phyloP scores from a whole-genome alignment of 129 eudicot species.

The Centaurea solstitialis region DNA sequence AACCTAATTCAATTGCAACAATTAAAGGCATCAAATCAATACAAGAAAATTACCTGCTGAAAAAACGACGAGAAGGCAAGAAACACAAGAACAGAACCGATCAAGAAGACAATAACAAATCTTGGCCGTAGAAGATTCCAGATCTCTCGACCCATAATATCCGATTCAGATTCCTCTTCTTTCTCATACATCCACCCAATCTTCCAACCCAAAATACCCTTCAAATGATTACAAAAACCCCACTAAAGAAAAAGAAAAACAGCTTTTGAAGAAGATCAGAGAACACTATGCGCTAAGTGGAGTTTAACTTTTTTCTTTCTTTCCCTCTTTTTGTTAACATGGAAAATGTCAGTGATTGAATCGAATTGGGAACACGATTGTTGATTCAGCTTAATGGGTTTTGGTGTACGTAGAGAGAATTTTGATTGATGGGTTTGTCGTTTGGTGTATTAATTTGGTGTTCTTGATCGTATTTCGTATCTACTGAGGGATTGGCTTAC shows the following conservation, averaged over 20 bases:
- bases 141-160: constrained; percentile 75
- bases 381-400: background rate
- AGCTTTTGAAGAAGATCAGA: constrained; percentile 9
- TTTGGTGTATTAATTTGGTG: constrained; percentile 22
- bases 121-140: constrained; percentile 46
- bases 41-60: constrained; percentile 37
- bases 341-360: constrained; percentile 3
- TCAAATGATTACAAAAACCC: constrained; percentile 6
- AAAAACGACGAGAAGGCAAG: constrained; percentile 48
- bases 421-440: constrained; percentile 16
- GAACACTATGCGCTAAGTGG: constrained; percentile 19
- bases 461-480: constrained; percentile 17
- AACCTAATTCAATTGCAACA: constrained; percentile 3
- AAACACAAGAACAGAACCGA: constrained; percentile 43
- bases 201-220: constrained; percentile 3
- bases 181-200: constrained; percentile 35
- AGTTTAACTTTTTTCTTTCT: background rate
- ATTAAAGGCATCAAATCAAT: background rate
- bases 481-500: constrained; percentile 9
- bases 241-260: background rate
- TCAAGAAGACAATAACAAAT: constrained; percentile 40
- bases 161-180: constrained; percentile 21
- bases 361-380: background rate
- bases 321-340: constrained; percentile 15
- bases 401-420: background rate